Conservation (phyloP, 176 grass and related monocot genomes). For the Pharus latifolius region DNA sequence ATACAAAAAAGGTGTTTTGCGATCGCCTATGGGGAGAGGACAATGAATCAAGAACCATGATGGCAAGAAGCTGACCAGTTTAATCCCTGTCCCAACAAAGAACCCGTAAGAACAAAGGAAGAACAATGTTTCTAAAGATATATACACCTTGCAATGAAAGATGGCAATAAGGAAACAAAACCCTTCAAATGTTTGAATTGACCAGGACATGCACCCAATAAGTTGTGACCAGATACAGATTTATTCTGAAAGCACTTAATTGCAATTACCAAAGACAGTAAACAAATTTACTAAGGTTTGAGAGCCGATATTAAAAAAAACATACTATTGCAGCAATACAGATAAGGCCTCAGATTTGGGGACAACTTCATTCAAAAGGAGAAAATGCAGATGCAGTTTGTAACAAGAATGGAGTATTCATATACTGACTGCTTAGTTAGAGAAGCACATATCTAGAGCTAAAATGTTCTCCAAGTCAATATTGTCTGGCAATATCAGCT, state of each 20-base stretch:
- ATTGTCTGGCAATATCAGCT: background rate
- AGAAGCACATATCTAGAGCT: background rate
- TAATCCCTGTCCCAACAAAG: slow-evolving; percentile 27
- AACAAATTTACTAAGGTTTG: too few relatives aligned
- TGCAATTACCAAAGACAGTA: background rate
- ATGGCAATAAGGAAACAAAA: background rate
- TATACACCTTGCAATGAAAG: background rate
- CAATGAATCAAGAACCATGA: slow-evolving; percentile 86
- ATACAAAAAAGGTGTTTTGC: slow-evolving; percentile 54
- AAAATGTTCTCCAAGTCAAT: background rate
- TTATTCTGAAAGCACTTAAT: background rate
- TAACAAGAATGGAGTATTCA: too few relatives aligned
- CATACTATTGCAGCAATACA: too few relatives aligned
- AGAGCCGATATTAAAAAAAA: too few relatives aligned
- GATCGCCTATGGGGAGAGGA: slow-evolving; percentile 78
- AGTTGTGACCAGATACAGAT: background rate
- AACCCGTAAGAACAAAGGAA: background rate
- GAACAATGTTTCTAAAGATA: background rate
- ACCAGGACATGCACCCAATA: background rate
- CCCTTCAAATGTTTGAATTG: slow-evolving; percentile 1
- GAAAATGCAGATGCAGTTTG: too few relatives aligned
- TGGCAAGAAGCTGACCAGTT: background rate
- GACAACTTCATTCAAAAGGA: background rate
- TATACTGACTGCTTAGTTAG: too few relatives aligned
- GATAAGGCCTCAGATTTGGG: background rate